These are phyloP conservation scores for Rutstroemia sp. DNA, from an alignment of 2,329 filamentous ascomycete genomes.

Conservation along the genomic window DNA sequence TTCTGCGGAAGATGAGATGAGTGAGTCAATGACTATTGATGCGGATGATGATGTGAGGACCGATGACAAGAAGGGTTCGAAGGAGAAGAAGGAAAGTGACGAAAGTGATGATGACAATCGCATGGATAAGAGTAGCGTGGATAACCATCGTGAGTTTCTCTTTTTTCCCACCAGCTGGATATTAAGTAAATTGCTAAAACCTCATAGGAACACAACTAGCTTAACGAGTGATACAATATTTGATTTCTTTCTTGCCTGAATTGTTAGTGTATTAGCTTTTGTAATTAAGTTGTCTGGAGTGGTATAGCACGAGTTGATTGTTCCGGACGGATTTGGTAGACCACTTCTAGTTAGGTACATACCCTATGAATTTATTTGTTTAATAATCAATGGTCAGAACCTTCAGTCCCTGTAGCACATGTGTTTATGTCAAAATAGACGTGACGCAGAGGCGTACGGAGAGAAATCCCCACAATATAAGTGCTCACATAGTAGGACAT, in stretches of 20 bases:
- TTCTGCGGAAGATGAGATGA: neutral
- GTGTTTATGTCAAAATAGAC: too few relatives aligned
- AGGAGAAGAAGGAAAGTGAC: neutral
- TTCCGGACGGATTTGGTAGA: neutral
- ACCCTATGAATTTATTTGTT: neutral
- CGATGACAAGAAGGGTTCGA: neutral
- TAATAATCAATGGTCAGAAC: neutral
- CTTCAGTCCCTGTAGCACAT: neutral
- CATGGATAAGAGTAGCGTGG: conserved; percentile 2
- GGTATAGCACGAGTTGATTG: too few relatives aligned
- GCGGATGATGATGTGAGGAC: conserved; percentile 7
- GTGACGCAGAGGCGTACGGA: too few relatives aligned
- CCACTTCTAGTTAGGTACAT: neutral
- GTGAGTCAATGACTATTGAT: conserved; percentile 4
- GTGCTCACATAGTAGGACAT: too few relatives aligned
- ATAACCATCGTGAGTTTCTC: neutral
- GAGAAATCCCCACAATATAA: too few relatives aligned
- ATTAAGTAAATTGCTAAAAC: neutral
- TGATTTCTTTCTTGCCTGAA: neutral
- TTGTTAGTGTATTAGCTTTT: neutral
- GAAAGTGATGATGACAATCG: neutral
- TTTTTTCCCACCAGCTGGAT: neutral
- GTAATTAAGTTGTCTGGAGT: neutral
- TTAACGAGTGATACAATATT: neutral
- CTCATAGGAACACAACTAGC: neutral